phyloP scores from a whole-genome alignment of 2,329 filamentous ascomycete genomes.

The Dothideomycetidae sp. region DNA sequence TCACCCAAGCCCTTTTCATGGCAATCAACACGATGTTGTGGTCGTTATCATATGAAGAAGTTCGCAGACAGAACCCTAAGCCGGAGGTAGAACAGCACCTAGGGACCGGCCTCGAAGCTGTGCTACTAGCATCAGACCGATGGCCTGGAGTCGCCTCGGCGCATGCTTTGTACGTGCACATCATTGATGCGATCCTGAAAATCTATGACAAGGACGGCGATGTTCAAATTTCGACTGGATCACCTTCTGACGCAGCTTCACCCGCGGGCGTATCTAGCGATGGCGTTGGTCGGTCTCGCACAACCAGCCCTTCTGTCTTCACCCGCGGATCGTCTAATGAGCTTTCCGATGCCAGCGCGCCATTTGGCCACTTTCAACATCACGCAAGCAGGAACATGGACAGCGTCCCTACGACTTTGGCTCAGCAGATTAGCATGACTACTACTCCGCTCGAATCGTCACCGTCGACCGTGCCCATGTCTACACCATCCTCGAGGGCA shows the following conservation, averaged over 20 bases:
- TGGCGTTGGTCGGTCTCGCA: constrained; percentile 29
- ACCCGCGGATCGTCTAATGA: not conserved
- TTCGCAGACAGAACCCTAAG: constrained; percentile 56
- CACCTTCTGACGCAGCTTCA: constrained; percentile 31
- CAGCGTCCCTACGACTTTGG: constrained; percentile 18
- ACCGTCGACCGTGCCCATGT: constrained; percentile 4
- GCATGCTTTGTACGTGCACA: constrained; percentile 70
- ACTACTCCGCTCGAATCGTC: constrained; percentile 10
- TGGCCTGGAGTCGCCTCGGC: constrained; percentile 87
- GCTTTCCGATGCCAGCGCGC: constrained; percentile 9
- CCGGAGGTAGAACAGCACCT: constrained; percentile 67
- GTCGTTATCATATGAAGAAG: constrained; percentile 75
- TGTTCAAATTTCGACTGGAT: constrained; percentile 33
- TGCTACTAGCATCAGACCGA: constrained; percentile 65
- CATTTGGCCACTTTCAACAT: constrained; percentile 21
- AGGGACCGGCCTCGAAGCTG: constrained; percentile 59
- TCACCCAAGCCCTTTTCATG: constrained; percentile 80
- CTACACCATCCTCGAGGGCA: not conserved
- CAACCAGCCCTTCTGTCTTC: constrained; percentile 27
- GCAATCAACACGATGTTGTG: constrained; percentile 83
- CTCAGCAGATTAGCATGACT: constrained; percentile 16
- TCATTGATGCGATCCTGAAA: constrained; percentile 73
- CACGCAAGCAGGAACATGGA: constrained; percentile 18
- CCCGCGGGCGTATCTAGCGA: constrained; percentile 27
- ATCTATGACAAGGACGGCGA: constrained; percentile 58